phyloP scores from a whole-genome alignment of 2,329 filamentous ascomycete species.

The Pyricularia sp. region DNA sequence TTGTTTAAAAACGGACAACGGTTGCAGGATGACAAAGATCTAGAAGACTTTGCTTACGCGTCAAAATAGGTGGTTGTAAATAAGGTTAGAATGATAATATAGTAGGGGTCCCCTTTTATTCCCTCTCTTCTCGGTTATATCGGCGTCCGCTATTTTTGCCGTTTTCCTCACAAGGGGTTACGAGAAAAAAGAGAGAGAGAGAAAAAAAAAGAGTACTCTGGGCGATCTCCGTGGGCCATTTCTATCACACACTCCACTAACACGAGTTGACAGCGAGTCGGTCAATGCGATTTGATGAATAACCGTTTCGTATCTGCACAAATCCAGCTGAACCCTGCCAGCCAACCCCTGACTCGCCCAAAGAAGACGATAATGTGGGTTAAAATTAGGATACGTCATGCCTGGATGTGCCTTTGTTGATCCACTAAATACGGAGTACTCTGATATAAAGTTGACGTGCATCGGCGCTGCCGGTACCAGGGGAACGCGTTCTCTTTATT shows the following conservation, averaged over 20 bases:
- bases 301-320: not conserved
- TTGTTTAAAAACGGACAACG: not conserved
- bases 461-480: not conserved
- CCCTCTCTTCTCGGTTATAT: not conserved
- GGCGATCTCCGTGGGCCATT: not conserved
- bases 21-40: not conserved
- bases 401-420: not conserved
- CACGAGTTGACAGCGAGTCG: not conserved
- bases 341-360: not conserved
- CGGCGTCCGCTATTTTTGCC: not conserved
- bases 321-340: not conserved
- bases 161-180: not conserved
- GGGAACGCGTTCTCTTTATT: not conserved
- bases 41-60: not conserved
- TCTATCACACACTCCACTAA: not conserved
- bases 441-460: not conserved
- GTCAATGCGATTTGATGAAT: not conserved
- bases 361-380: not conserved
- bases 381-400: slow-evolving; percentile 1
- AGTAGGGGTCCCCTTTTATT: not conserved
- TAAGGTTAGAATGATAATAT: not conserved
- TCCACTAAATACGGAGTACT: not conserved
- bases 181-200: not conserved
- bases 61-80: not conserved
- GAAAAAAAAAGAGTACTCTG: not conserved